Base-by-base conservation (phyloP, 352 stramenopile species). In the Phytophthora ohioensis region DNA sequence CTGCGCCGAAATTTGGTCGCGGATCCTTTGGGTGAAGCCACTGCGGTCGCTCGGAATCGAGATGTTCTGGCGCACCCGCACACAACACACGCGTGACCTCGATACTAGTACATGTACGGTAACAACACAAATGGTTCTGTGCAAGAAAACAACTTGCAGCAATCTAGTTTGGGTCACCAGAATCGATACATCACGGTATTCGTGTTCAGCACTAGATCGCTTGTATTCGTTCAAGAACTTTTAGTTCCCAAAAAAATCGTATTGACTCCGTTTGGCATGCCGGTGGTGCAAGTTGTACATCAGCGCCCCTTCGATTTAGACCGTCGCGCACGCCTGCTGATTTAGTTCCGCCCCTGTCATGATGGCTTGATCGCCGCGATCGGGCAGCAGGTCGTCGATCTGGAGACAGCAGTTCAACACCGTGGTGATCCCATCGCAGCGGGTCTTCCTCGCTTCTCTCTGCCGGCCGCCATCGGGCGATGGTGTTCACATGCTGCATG, bases 61-160 rank as follows among this genome's bases (percentile, higher is more conserved):
- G 17, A 21, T 21, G 17, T 21, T 21, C 17, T 21, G 17, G 17
- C 17, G 17, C 17, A 21, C 17, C 61, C 59, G 53, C 57, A 42
- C 52, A 69, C 17, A 79, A 13, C 27, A 79, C 9, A 17, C 61
- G 51, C 31, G 67, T 75, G n/a, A 79, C 71, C 54, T 75, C 62
- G 21, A 79, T 69, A 27, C 21, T 27, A 27, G 21, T 27, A 27
- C 21, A n/a, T 9, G 13, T 45, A 53, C 30, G 3, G 12, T 48
- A 56, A 15, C 12, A 67, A 35, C 39, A 48, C 8, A 57, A 57
- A 34, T 17, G 43, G 49, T 76, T 91, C 88, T 95, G n/a, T 86
- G 92, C 34, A 92, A 70, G 51, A 95, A 95, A 0, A 86, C 86
- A 3, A 75, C 86, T 11, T 88, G 61, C 88, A 86, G 94, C 4